Conservation (phyloP, 1,284 basidiomycete species). For the Rhodotorula sp. region DNA sequence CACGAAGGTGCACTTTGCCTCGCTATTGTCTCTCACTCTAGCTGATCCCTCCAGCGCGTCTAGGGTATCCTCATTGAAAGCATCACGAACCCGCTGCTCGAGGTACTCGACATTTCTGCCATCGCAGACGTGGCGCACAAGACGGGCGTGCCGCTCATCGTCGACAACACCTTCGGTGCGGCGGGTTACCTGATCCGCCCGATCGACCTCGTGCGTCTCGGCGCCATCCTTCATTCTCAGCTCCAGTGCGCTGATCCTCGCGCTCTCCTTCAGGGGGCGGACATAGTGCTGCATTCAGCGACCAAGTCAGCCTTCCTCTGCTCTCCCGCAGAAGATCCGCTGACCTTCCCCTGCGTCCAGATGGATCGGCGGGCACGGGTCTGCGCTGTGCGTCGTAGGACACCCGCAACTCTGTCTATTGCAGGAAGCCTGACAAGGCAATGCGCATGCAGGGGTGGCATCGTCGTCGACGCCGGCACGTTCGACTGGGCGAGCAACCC, state of each 20-base stretch:
- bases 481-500: conserved; percentile 17
- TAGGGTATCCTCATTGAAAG: conserved; percentile 51
- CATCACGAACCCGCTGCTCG: conserved; percentile 50
- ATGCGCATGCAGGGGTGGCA: conserved; percentile 2
- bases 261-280: conserved; percentile 8
- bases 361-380: conserved; percentile 21
- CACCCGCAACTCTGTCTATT: no score
- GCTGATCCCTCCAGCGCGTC: neutral
- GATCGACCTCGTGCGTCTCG: conserved; percentile 47
- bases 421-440: no score
- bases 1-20: conserved; percentile 31
- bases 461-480: conserved; percentile 14
- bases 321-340: no score
- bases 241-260: no score
- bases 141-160: conserved; percentile 50
- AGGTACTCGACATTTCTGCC: conserved; percentile 48
- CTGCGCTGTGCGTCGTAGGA: conserved; percentile 6
- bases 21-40: conserved; percentile 44
- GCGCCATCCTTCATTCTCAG: no score
- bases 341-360: neutral
- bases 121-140: conserved; percentile 50
- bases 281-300: conserved; percentile 47
- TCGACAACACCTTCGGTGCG: conserved; percentile 52
- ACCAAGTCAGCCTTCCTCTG: conserved; percentile 49
- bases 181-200: conserved; percentile 52